Base-by-base conservation (phyloP, 164 flowering plant species). In the Pachysandra terminalis region DNA sequence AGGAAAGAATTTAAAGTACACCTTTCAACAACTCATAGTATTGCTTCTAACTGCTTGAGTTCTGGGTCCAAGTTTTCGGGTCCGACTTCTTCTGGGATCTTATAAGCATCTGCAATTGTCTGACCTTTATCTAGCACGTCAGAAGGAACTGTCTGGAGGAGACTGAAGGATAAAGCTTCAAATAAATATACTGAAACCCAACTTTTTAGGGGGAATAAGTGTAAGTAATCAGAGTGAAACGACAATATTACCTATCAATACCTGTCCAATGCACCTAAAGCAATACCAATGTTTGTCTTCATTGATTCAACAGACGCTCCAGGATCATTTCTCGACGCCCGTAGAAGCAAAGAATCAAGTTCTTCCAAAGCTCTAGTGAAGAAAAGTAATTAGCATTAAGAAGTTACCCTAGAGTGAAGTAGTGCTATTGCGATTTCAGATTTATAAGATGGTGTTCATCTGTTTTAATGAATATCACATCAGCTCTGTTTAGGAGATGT, bases 61-160 rank as follows among this genome's bases (percentile, higher is more conserved):
- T 91, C 89, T 41, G 83, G 86, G 77, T 93, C 96, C 41, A 67
- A 61, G 5, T 27, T 76, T 21, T 82, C 82, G 23, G 82, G 67
- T 32, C 67, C 75, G 1, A 3, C 67, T n/a, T 79, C 78, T 32
- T 69, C 82, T 35, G 85, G 77, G 19, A 35, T 63, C 61, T 68
- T 67, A 65, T 93, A 93, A 19, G 96, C 88, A 72, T 91, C 90
- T 9, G 96, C 98, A 25, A 88, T 78, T 7, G 81, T 86, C 78
- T 84, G 85, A 35, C 91, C 93, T 74, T 85, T 89, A 10, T 82
- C 82, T 10, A 93, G 83, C 51, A 91, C 80, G 0, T 82, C 80
- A 9, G 92, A 28, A 2, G 98, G 97, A 19, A 93, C 91, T 3
- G 96, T 91, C 61, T 86, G 77, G 19, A 93, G 94, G 74, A 91